phyloP scores from a whole-genome alignment of 179 eudicot genomes.

The Amaranthus tricolor region DNA sequence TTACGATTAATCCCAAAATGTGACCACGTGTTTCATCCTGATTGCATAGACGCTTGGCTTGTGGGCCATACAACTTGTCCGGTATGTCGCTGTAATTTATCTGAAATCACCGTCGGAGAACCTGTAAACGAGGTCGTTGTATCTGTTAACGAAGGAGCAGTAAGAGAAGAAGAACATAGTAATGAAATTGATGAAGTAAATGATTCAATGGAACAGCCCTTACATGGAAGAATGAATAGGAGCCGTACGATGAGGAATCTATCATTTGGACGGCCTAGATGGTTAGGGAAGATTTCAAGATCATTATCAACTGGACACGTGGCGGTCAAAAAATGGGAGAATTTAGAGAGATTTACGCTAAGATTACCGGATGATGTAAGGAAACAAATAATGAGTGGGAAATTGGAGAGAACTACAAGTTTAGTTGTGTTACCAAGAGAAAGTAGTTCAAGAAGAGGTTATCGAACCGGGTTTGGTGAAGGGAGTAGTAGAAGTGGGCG shows the following conservation, averaged over 20 bases:
- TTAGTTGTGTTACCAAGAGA: slow-evolving; percentile 42
- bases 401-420: slow-evolving; percentile 56
- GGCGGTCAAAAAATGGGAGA: slow-evolving; percentile 60
- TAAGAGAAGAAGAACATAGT: background rate
- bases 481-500: slow-evolving; percentile 45
- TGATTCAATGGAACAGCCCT: slow-evolving; percentile 32
- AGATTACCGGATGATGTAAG: slow-evolving; percentile 64
- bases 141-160: background rate
- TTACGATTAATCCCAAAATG: slow-evolving; percentile 65
- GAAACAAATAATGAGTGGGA: slow-evolving; percentile 55
- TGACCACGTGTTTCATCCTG: slow-evolving; percentile 81
- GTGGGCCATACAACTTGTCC: slow-evolving; percentile 71
- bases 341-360: slow-evolving; percentile 69
- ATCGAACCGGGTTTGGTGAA: slow-evolving; percentile 47
- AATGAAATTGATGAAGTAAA: background rate
- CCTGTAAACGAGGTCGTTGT: slow-evolving; percentile 8
- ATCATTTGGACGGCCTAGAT: slow-evolving; percentile 39
- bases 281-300: slow-evolving; percentile 42
- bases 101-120: slow-evolving; percentile 15
- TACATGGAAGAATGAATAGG: slow-evolving; percentile 31
- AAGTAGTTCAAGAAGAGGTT: slow-evolving; percentile 47
- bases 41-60: slow-evolving; percentile 75
- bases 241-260: slow-evolving; percentile 42
- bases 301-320: slow-evolving; percentile 82
- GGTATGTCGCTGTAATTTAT: slow-evolving; percentile 62